phyloP scores from a whole-genome alignment of 2,329 filamentous ascomycete genomes.

The Colletotrichum kahawae region DNA sequence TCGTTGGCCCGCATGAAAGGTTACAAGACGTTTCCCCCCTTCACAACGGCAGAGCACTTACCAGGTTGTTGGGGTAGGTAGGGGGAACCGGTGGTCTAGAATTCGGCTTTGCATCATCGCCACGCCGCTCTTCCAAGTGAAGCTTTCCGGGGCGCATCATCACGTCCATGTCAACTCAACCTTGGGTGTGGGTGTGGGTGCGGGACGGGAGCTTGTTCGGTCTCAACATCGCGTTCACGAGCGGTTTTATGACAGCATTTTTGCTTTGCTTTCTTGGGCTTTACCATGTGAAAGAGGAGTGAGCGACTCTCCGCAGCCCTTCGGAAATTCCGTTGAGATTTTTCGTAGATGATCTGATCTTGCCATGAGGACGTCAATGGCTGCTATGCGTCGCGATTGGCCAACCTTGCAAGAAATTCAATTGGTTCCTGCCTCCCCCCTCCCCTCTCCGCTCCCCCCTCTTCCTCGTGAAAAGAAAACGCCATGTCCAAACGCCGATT shows the following conservation, averaged over 20 bases:
- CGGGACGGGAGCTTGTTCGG: constrained; percentile 1
- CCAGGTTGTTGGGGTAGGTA: neutral
- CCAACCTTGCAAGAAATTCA: neutral
- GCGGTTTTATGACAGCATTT: neutral
- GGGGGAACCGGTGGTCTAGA: neutral
- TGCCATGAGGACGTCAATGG: neutral
- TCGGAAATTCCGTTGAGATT: neutral
- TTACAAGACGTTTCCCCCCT: neutral
- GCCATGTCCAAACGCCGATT: neutral
- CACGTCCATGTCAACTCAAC: neutral
- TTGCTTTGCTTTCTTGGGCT: neutral
- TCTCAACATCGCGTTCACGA: neutral
- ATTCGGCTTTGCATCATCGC: neutral
- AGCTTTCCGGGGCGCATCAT: neutral
- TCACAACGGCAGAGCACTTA: neutral
- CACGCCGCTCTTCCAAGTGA: neutral
- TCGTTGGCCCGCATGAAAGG: neutral
- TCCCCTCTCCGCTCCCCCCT: neutral
- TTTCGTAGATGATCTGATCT: neutral
- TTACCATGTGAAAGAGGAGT: neutral
- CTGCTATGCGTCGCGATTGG: neutral
- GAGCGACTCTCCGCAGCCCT: neutral
- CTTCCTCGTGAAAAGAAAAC: neutral
- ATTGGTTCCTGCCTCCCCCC: neutral
- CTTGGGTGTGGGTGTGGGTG: neutral